Percentiles rank a stretch among this genome's conserved stretches.
These are phyloP conservation scores for Nemania sp. DNA, from an alignment of 2,329 filamentous ascomycete genomes.

Conservation along the genomic window DNA sequence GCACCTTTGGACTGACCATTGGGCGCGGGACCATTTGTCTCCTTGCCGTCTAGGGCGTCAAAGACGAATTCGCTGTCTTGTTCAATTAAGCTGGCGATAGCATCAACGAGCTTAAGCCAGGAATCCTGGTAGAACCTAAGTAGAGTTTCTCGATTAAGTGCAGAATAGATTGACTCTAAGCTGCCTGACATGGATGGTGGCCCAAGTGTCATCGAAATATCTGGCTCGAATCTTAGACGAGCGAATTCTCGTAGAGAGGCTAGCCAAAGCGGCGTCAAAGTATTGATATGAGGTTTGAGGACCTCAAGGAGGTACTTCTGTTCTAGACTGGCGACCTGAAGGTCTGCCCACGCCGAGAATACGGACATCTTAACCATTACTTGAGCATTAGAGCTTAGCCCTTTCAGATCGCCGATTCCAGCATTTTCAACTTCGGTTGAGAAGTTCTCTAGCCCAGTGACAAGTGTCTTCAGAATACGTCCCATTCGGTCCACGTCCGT, in stretches of 20 bases:
- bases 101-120: conserved; percentile 96
- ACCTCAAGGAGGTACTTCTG: conserved; percentile 91
- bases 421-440: conserved; percentile 83
- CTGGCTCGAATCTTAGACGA: conserved; percentile 91
- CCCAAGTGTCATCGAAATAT: conserved; percentile 91
- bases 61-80: conserved; percentile 99
- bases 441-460: conserved; percentile 92
- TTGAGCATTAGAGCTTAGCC: conserved; percentile 93
- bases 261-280: conserved; percentile 91
- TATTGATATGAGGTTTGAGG: conserved; percentile 88
- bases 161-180: conserved; percentile 93
- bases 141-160: conserved; percentile 91
- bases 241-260: conserved; percentile 94
- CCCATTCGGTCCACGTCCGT: conserved; percentile 99
- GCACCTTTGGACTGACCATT: conserved; percentile 71
- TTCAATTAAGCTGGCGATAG: conserved; percentile 95
- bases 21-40: conserved; percentile 60
- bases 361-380: conserved; percentile 99
- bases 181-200: conserved; percentile 85
- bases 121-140: conserved; percentile 97
- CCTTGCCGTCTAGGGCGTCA: conserved; percentile 91
- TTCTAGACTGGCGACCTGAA: conserved; percentile 94
- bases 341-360: conserved; percentile 95
- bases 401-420: conserved; percentile 91
- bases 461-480: conserved; percentile 92